These are phyloP conservation scores for Triadica sebifera DNA, from an alignment of 345 rosid genomes.

Conservation along the genomic window DNA sequence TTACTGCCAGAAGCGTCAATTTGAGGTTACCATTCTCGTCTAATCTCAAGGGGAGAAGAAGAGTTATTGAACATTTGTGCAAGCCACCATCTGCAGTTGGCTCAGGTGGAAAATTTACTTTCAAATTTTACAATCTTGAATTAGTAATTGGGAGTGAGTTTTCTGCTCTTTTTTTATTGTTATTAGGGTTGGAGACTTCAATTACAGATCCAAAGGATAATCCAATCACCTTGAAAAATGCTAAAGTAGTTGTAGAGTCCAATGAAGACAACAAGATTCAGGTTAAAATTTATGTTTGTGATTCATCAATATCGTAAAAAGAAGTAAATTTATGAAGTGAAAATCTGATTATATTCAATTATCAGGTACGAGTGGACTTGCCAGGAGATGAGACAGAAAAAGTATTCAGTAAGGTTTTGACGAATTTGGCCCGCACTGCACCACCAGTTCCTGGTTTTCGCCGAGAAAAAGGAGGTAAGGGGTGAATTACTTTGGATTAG, in stretches of 20 bases:
- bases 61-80: slow-evolving; percentile 8
- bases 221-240: slow-evolving; percentile 43
- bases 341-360: slow-evolving; percentile 16
- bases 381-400: slow-evolving; percentile 48
- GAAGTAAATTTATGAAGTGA: not conserved
- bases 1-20: not conserved
- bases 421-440: slow-evolving; percentile 49
- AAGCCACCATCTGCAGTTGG: slow-evolving; percentile 43
- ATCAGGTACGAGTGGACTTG: slow-evolving; percentile 59
- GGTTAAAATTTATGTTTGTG: slow-evolving; percentile 23
- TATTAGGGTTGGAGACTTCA: slow-evolving; percentile 49
- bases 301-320: not conserved
- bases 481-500: not conserved
- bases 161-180: slow-evolving; percentile 6
- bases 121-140: not conserved
- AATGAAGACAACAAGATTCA: slow-evolving; percentile 45
- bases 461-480: slow-evolving; percentile 58
- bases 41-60: slow-evolving; percentile 1
- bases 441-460: slow-evolving; percentile 72
- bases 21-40: slow-evolving; percentile 22
- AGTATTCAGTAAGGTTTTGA: slow-evolving; percentile 46
- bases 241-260: slow-evolving; percentile 46
- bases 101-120: slow-evolving; percentile 36
- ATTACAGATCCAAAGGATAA: slow-evolving; percentile 43
- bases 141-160: not conserved